These are phyloP conservation scores for Neopestalotiopsis rosae DNA, from an alignment of 2,329 filamentous ascomycete genomes.

Conservation along the genomic window DNA sequence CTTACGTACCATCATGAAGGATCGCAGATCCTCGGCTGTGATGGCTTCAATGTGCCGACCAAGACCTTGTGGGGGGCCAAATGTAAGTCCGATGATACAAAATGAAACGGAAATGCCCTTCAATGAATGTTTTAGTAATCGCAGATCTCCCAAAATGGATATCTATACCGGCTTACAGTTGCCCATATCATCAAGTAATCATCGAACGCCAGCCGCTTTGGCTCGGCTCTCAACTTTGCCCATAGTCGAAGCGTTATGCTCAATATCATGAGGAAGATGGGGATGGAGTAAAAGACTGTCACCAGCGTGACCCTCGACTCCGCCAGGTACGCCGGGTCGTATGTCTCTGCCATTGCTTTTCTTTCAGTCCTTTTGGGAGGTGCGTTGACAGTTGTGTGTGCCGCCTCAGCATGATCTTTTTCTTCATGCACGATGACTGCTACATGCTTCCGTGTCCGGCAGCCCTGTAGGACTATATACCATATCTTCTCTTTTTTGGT, in stretches of 20 bases:
- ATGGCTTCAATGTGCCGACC: constrained; percentile 31
- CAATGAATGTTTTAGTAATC: not conserved
- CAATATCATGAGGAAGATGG: constrained; percentile 31
- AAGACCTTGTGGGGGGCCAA: constrained; percentile 26
- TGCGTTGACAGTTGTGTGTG: not conserved
- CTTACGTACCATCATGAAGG: constrained; percentile 28
- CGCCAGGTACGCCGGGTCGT: constrained; percentile 27
- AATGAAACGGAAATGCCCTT: not conserved
- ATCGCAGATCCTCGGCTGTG: constrained; percentile 20
- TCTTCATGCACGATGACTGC: not conserved
- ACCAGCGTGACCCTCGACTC: constrained; percentile 26
- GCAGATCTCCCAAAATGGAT: no score
- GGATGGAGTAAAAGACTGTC: constrained; percentile 29
- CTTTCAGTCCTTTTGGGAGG: no score
- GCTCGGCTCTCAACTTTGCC: constrained; percentile 26
- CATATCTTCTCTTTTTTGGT: not conserved
- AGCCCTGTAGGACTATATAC: not conserved
- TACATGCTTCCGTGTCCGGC: not conserved
- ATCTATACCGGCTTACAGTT: constrained; percentile 25
- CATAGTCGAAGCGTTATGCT: constrained; percentile 29
- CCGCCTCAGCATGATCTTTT: not conserved
- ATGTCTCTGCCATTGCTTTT: not conserved
- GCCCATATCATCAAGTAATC: constrained; percentile 35
- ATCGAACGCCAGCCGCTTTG: constrained; percentile 27
- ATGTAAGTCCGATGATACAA: not conserved